Percentiles rank a stretch among this genome's conserved stretches.
These are phyloP conservation scores for Chrysochromulina parva DNA, from an alignment of 78 protist genomes.

Conservation along the genomic window DNA sequence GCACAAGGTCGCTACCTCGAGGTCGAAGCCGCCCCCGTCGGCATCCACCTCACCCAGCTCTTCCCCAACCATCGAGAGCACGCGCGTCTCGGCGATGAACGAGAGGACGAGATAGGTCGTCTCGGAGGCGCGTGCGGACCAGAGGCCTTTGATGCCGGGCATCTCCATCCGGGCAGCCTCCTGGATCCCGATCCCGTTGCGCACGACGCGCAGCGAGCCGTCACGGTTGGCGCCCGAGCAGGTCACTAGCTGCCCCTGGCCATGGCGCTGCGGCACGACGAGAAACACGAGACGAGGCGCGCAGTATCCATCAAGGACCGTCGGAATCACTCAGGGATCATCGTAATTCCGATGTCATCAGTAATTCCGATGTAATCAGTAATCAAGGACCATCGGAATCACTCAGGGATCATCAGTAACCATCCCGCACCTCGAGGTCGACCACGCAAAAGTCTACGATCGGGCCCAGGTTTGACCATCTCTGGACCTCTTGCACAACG, in stretches of 20 bases:
- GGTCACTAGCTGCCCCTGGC: slow-evolving; percentile 74
- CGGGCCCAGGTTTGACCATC: slow-evolving; percentile 85
- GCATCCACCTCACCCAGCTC: slow-evolving; percentile 75
- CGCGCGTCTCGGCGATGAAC: slow-evolving; percentile 78
- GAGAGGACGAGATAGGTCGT: slow-evolving; percentile 59
- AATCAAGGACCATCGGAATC: no score
- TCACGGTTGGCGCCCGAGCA: slow-evolving; percentile 85
- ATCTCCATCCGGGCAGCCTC: slow-evolving; percentile 80
- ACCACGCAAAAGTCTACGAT: slow-evolving; percentile 78
- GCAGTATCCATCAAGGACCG: no score
- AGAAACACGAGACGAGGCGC: no score
- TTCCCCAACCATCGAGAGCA: slow-evolving; percentile 71
- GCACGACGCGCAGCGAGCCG: slow-evolving; percentile 83
- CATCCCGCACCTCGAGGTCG: slow-evolving; percentile 56
- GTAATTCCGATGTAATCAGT: not conserved
- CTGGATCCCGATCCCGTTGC: slow-evolving; percentile 90
- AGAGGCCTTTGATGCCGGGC: slow-evolving; percentile 81
- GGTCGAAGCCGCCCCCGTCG: slow-evolving; percentile 57
- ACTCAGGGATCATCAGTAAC: no score
- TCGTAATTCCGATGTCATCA: no score
- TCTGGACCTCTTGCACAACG: slow-evolving; percentile 39
- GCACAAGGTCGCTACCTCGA: slow-evolving; percentile 53
- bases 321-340: no score
- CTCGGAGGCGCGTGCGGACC: slow-evolving; percentile 44
- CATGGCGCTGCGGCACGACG: not conserved